Conservation (phyloP, 2,329 filamentous ascomycete species). For the Aphanoascus verrucosus region DNA sequence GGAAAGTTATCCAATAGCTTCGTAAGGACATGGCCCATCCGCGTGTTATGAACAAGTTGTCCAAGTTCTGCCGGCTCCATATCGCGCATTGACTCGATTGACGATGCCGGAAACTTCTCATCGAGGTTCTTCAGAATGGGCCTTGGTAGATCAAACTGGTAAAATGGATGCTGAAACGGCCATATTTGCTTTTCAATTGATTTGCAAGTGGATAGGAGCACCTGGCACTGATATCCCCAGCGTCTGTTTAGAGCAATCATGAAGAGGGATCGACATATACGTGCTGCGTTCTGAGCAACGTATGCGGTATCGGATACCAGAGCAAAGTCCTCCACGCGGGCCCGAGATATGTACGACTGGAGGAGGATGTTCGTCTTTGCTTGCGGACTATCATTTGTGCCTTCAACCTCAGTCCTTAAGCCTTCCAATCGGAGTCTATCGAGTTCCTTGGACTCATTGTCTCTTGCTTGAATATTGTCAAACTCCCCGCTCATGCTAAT, state of each 20-base stretch:
- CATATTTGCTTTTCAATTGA: conserved; percentile 94
- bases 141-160: conserved; percentile 84
- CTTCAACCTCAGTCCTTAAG: conserved; percentile 68
- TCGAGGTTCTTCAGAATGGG: conserved; percentile 77
- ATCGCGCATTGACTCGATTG: conserved; percentile 75
- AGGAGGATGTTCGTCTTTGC: conserved; percentile 92
- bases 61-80: conserved; percentile 92
- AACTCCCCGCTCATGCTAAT: conserved; percentile 97
- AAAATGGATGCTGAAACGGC: conserved; percentile 88
- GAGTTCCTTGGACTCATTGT: conserved; percentile 84
- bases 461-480: conserved; percentile 87
- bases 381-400: conserved; percentile 56
- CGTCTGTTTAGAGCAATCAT: conserved; percentile 93
- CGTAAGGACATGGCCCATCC: conserved; percentile 70
- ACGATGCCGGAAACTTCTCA: conserved; percentile 59
- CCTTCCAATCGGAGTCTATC: conserved; percentile 58
- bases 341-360: conserved; percentile 85
- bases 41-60: conserved; percentile 76
- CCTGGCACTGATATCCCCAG: conserved; percentile 92
- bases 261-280: conserved; percentile 89
- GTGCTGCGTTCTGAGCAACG: conserved; percentile 86
- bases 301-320: conserved; percentile 86
- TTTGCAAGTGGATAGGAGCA: conserved; percentile 83
- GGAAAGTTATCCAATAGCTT: conserved; percentile 84
- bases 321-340: conserved; percentile 84